Conservation (phyloP, 352 stramenopile species). For the Phytophthora nicotianae region DNA sequence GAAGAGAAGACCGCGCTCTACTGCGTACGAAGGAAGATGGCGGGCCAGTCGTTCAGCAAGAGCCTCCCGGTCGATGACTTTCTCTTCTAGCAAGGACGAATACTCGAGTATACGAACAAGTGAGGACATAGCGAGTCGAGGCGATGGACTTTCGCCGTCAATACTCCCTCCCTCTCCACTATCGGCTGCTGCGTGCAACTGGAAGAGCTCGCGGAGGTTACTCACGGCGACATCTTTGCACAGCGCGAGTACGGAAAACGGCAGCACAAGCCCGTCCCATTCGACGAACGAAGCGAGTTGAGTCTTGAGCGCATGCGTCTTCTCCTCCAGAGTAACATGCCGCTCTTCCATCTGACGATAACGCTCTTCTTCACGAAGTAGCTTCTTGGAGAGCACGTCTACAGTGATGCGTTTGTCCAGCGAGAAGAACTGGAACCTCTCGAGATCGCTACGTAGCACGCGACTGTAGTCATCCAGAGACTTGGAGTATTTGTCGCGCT, state of each 20-base stretch:
- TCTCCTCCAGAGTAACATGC: slow-evolving; percentile 58
- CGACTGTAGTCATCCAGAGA: slow-evolving; percentile 76
- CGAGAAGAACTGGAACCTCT: slow-evolving; percentile 81
- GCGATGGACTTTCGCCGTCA: slow-evolving; percentile 13
- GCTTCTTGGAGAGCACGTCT: slow-evolving; percentile 78
- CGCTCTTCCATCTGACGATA: slow-evolving; percentile 66
- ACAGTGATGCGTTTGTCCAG: slow-evolving; percentile 79
- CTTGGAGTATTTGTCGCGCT: slow-evolving; percentile 68
- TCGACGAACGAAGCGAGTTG: slow-evolving; percentile 60
- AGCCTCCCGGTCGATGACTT: slow-evolving; percentile 37
- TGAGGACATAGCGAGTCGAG: slow-evolving; percentile 45
- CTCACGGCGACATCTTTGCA: slow-evolving; percentile 57
- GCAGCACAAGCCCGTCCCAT: slow-evolving; percentile 52
- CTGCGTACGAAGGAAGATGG: slow-evolving; percentile 50
- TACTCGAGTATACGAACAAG: slow-evolving; percentile 56
- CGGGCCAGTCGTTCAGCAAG: slow-evolving; percentile 33
- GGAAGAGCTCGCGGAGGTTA: slow-evolving; percentile 61
- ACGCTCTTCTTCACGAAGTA: slow-evolving; percentile 72
- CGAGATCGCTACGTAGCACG: slow-evolving; percentile 71
- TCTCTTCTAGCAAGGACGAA: slow-evolving; percentile 46
- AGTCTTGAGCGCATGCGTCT: slow-evolving; percentile 42
- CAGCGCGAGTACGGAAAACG: slow-evolving; percentile 51
- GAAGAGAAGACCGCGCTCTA: slow-evolving; percentile 55
- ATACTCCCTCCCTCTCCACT: slow-evolving; percentile 1
- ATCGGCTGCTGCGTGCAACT: slow-evolving; percentile 40